These are phyloP conservation scores for Chlamydomonas schloesseri DNA, from an alignment of 139 green algal genomes.

Conservation along the genomic window DNA sequence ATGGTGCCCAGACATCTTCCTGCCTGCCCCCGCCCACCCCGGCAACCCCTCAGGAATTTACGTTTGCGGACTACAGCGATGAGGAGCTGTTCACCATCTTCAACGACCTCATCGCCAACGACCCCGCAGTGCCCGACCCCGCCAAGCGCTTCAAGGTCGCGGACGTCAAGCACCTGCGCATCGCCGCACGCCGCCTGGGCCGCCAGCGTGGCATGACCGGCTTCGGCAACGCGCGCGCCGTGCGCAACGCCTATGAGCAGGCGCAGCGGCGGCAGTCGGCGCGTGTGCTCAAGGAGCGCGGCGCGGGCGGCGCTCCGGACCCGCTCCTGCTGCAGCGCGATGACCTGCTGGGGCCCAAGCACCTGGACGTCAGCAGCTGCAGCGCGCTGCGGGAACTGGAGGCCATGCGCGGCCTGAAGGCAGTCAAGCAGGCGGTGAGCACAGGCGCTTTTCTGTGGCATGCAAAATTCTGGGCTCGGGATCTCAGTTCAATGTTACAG, in stretches of 20 bases:
- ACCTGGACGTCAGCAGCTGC: conserved; percentile 49
- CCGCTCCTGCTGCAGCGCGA: conserved; percentile 53
- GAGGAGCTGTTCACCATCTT: conserved; percentile 59
- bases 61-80: conserved; percentile 57
- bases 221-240: conserved; percentile 69
- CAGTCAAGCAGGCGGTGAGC: conserved; percentile 55
- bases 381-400: conserved; percentile 49
- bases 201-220: conserved; percentile 49
- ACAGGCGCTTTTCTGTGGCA: too few relatives aligned
- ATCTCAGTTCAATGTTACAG: too few relatives aligned
- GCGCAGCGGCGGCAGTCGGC: conserved; percentile 52
- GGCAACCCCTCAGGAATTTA: conserved; percentile 56
- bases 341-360: conserved; percentile 61
- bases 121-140: neutral
- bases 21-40: neutral
- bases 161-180: conserved; percentile 52
- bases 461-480: too few relatives aligned
- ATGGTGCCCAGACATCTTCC: too few relatives aligned
- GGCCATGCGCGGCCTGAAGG: conserved; percentile 48
- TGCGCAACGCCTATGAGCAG: conserved; percentile 58
- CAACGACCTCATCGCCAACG: conserved; percentile 32
- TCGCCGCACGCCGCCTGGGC: conserved; percentile 53
- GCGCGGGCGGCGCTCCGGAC: conserved; percentile 17
- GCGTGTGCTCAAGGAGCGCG: conserved; percentile 28
- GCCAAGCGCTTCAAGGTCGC: conserved; percentile 47